These are phyloP conservation scores for Trichocladium antarcticum DNA, from an alignment of 495 filamentous ascomycete genomes.

Conservation along the genomic window DNA sequence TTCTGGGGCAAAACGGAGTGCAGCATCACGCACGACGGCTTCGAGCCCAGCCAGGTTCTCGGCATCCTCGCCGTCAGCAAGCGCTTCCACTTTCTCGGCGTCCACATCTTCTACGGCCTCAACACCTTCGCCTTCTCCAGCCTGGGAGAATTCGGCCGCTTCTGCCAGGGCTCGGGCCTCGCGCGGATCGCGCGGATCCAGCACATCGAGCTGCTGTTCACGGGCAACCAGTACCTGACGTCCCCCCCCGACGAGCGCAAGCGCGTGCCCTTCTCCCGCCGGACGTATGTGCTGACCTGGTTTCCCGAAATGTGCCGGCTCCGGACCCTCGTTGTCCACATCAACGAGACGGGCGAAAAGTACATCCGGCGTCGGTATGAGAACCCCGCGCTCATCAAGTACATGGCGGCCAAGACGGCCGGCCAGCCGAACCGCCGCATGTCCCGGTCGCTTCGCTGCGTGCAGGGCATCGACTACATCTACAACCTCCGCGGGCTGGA, in stretches of 20 bases:
- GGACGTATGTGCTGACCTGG: constrained; percentile 20
- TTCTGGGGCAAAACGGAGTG: constrained; percentile 22
- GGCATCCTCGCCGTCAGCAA: constrained; percentile 22
- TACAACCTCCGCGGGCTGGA: constrained; percentile 30
- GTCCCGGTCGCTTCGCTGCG: constrained; percentile 21
- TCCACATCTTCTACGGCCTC: constrained; percentile 32
- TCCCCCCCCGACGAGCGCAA: not conserved
- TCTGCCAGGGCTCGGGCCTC: constrained; percentile 25
- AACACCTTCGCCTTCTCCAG: constrained; percentile 39
- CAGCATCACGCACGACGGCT: constrained; percentile 16
- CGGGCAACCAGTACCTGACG: constrained; percentile 20
- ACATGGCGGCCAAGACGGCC: constrained; percentile 19
- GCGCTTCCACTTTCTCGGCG: constrained; percentile 25
- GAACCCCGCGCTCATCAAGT: not conserved
- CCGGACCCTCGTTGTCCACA: constrained; percentile 25
- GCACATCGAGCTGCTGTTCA: constrained; percentile 28
- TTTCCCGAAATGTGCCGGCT: constrained; percentile 24
- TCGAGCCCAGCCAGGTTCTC: constrained; percentile 20
- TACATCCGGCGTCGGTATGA: constrained; percentile 26
- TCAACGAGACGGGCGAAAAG: constrained; percentile 19
- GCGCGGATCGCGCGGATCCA: constrained; percentile 27
- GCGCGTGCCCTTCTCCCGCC: constrained; percentile 12
- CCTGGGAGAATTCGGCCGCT: constrained; percentile 33
- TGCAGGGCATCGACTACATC: constrained; percentile 34
- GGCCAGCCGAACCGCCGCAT: constrained; percentile 27